Evolutionary conservation across 768 basidiomycete species (phyloP).

Genomic region (Lactarius psammicola): DNA sequence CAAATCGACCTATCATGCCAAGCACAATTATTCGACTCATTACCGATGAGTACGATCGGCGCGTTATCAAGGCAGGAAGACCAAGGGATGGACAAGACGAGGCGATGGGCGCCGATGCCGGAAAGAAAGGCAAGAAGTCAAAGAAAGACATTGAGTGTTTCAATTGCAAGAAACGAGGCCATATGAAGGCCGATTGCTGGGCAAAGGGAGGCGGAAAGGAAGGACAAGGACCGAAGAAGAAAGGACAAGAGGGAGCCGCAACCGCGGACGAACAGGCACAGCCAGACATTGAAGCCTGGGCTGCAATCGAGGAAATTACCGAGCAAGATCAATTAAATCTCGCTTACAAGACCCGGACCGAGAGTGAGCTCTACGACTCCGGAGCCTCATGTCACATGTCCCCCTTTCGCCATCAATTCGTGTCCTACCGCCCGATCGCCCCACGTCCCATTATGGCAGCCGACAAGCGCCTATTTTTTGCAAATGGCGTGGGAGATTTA

Average conservation of each 20-base stretch:
- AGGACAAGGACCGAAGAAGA: slow-evolving; percentile 36
- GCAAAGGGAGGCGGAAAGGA: slow-evolving; percentile 39
- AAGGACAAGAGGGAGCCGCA: not conserved
- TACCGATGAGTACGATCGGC: slow-evolving; percentile 32
- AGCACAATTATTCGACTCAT: slow-evolving; percentile 29
- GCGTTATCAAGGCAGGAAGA: not conserved
- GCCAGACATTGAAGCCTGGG: not conserved
- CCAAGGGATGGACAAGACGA: slow-evolving; percentile 1
- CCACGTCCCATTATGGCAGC: not conserved
- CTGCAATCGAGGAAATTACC: not conserved
- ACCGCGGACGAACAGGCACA: not conserved
- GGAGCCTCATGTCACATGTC: not conserved
- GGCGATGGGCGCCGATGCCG: not conserved
- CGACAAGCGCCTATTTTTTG: not conserved
- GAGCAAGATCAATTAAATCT: not conserved
- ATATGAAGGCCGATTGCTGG: too few relatives aligned
- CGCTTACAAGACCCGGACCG: not conserved
- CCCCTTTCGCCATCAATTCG: not conserved
- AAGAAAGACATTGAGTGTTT: slow-evolving; percentile 27
- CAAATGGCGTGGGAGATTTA: not conserved
- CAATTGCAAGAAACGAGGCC: slow-evolving; percentile 36
- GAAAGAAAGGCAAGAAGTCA: not conserved
- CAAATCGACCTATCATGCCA: slow-evolving; percentile 27
- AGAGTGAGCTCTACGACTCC: not conserved
- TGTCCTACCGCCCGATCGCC: not conserved